Base-by-base conservation (phyloP, 495 filamentous ascomycete species). In the Hypoxylon perforatum region DNA sequence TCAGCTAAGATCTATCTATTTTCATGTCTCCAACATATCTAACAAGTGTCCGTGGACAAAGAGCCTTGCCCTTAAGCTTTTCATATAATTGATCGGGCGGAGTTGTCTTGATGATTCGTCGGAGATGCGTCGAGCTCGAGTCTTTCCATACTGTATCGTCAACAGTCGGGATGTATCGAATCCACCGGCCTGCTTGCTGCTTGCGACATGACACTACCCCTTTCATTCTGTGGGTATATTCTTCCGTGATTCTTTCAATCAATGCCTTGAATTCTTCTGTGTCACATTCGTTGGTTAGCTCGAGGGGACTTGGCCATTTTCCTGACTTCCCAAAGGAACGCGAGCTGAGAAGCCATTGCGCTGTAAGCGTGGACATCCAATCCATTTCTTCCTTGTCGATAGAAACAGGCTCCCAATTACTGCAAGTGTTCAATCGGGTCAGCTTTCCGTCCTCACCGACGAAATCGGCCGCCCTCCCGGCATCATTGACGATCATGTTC, bases 51-150 rank as follows among this genome's bases (percentile, higher is more conserved):
- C 41, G 19, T 14, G 59, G 59, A 15, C 41, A 14, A 48, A 62
- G 39, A 18, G 12, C 59, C 11, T 22, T 62, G 4, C 10, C 49
- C 21, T 55, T 48, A 30, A 62, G 49, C 15, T 10, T 55, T n/a
- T 54, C 33, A n/a, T 39, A 30, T 48, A 62, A n/a, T 6, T 48
- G 8, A 48, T 41, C 21, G 14, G 9, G 7, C 8, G 41, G 41
- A n/a, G 10, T 14, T 30, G 12, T 28, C 21, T 1, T 9, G 12
- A 62, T 54, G 41, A 7, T 48, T 8, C 42, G 28, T 48, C 59
- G 59, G 41, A 62, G 47, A 9, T 55, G 41, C 6, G 50, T 62
- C 23, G 59, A 62, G 18, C 42, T 62, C 6, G 55, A n/a, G n/a
- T n/a, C n/a, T n/a, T n/a, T 3, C 0, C 10, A 9, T 3, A 23